Conservation (phyloP, 208 protist species). For the Acanthamoeba rhysodes region DNA sequence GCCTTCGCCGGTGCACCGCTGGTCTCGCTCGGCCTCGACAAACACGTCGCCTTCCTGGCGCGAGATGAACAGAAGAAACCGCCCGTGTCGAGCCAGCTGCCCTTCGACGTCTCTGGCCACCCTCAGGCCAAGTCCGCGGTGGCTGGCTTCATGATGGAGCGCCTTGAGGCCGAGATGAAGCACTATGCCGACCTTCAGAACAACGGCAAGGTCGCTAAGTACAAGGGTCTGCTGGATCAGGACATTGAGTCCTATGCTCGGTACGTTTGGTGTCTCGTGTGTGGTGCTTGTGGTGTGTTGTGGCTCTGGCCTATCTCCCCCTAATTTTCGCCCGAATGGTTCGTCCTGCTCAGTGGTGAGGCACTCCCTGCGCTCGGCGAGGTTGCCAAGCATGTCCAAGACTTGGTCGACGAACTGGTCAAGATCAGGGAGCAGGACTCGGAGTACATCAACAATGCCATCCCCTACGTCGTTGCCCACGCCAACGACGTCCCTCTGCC, state of each 20-base stretch:
- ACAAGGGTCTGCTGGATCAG: slow-evolving; percentile 85
- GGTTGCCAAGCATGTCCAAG: slow-evolving; percentile 21
- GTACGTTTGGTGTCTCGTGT: not conserved
- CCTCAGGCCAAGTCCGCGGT: slow-evolving; percentile 84
- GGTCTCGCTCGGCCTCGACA: slow-evolving; percentile 52
- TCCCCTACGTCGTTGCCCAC: slow-evolving; percentile 67
- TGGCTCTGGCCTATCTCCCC: not conserved
- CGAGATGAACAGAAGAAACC: slow-evolving; percentile 53
- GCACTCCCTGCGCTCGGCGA: slow-evolving; percentile 17
- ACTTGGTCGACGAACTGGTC: slow-evolving; percentile 47
- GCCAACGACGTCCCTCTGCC: slow-evolving; percentile 68
- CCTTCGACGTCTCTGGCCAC: slow-evolving; percentile 90
- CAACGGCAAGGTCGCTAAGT: slow-evolving; percentile 78
- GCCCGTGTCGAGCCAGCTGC: slow-evolving; percentile 83
- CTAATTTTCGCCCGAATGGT: not conserved
- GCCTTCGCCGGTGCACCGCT: slow-evolving; percentile 63
- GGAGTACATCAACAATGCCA: slow-evolving; percentile 70
- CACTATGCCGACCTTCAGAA: slow-evolving; percentile 89
- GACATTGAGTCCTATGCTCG: slow-evolving; percentile 77
- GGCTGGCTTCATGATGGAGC: slow-evolving; percentile 91
- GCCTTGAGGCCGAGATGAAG: slow-evolving; percentile 91
- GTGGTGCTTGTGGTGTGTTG: not conserved
- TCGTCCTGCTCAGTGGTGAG: not conserved
- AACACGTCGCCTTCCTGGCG: slow-evolving; percentile 48
- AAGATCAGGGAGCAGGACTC: slow-evolving; percentile 60